These are phyloP conservation scores for Sporormia fimetaria DNA, from an alignment of 495 filamentous ascomycete genomes.

Conservation along the genomic window DNA sequence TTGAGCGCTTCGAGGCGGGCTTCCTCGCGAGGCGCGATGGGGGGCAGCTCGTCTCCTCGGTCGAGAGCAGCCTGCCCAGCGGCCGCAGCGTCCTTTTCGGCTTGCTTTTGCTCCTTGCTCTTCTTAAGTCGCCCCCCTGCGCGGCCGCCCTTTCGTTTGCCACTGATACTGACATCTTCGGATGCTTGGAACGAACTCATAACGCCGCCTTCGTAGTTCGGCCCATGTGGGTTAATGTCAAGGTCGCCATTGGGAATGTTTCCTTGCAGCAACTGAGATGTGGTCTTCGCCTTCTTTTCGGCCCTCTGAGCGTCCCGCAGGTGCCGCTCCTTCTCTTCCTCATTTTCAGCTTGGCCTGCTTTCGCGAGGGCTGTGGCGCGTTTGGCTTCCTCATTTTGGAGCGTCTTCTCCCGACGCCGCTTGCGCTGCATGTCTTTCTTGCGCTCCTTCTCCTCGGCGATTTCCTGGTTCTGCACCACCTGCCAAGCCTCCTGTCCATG, in stretches of 20 bases:
- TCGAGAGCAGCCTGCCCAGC: conserved; percentile 78
- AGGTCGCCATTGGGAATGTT: conserved; percentile 73
- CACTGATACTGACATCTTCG: conserved; percentile 33
- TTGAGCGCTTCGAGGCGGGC: conserved; percentile 41
- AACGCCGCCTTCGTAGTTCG: conserved; percentile 76
- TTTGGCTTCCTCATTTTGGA: conserved; percentile 74
- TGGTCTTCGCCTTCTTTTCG: conserved; percentile 78
- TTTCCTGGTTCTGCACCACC: conserved; percentile 78
- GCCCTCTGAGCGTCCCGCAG: conserved; percentile 70
- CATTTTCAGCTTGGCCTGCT: conserved; percentile 62
- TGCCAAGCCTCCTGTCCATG: conserved; percentile 61
- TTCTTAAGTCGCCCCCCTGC: conserved; percentile 39
- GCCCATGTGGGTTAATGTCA: conserved; percentile 61
- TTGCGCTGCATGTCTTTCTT: conserved; percentile 99
- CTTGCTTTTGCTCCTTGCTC: conserved; percentile 92
- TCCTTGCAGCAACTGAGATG: conserved; percentile 68
- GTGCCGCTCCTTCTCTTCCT: conserved; percentile 63
- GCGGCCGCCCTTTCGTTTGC: conserved; percentile 46
- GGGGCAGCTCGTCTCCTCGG: conserved; percentile 63
- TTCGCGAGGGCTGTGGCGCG: conserved; percentile 68
- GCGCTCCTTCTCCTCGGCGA: conserved; percentile 92
- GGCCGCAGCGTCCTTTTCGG: conserved; percentile 85
- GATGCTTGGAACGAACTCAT: conserved; percentile 74
- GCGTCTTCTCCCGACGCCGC: conserved; percentile 89
- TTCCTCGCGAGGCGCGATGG: conserved; percentile 54